Evolutionary conservation across 164 flowering plant species (phyloP), one percentile per base, ranked within the genome.

Genomic region (Amborella trichopoda): DNA sequence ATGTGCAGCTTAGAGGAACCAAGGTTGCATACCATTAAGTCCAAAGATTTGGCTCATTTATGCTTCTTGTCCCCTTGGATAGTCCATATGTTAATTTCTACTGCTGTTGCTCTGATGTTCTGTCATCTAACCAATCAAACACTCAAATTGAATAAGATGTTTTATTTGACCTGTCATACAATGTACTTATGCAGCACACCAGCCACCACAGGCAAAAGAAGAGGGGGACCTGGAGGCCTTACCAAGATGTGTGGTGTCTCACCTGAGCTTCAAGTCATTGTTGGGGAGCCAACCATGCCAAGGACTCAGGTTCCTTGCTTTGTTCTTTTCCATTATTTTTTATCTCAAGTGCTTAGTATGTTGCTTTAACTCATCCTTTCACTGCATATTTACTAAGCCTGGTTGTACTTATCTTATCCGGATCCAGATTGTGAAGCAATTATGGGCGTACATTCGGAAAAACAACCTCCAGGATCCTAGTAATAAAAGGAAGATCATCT

Each of bases 401-500:
- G 11, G 33, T 26, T 30, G 34, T 30, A 30, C 6, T 6, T 14
- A 41, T 16, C 22, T 6, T 18, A 1, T 17, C 44, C 46, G 37
- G 28, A 62, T 40, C 47, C 71, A 91, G 98, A 84, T 91, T 68
- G 96, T 91, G 72, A 91, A 75, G 73, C 87, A 91, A 60, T 69
- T 91, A 13, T 91, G 98, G 96, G 93, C 83, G 23, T 91, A 91
- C 63, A 91, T 87, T 58, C 73, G 86, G 71, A 80, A 91, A 63
- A 62, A 91, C 63, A 87, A 78, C 54, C 93, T 87, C 56, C 99
- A 91, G 61, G 98, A 87, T 62, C 98, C 98, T 17, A 78, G 78
- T 54, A 91, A 91, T 76, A 91, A 82, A 66, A 72, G 96, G 59
- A 91, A 87, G 72, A 91, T 91, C 43, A 80, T 87, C 32, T 91